A percentile compares a stretch with the other conserved stretches of the same genome.
phyloP scores from a whole-genome alignment of 129 eudicot genomes.

The Smallanthus sonchifolius region DNA sequence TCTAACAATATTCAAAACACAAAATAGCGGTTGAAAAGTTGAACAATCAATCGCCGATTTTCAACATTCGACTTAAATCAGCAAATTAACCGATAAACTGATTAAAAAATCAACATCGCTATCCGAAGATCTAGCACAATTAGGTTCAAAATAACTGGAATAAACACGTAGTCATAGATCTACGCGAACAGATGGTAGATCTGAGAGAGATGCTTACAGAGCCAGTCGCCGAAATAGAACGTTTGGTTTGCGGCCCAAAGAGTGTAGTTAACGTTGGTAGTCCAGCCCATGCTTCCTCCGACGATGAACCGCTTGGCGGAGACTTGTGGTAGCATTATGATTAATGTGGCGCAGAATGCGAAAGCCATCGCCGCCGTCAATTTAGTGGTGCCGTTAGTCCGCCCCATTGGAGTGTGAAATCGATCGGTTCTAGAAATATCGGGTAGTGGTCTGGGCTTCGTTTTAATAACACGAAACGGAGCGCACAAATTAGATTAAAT shows the following conservation, averaged over 20 bases:
- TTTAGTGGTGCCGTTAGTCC: slow-evolving; percentile 26
- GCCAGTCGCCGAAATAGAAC: slow-evolving; percentile 78
- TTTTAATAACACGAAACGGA: slow-evolving; percentile 23
- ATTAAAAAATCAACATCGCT: neutral
- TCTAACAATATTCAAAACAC: neutral
- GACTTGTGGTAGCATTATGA: slow-evolving; percentile 55
- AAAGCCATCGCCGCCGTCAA: slow-evolving; percentile 30
- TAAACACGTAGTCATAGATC: neutral
- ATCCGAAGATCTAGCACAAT: slow-evolving; percentile 10
- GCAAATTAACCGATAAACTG: neutral
- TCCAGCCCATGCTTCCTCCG: slow-evolving; percentile 65
- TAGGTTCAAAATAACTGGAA: slow-evolving; percentile 11
- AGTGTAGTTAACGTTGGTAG: slow-evolving; percentile 56
- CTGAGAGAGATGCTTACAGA: slow-evolving; percentile 44
- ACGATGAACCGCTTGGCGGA: slow-evolving; percentile 49
- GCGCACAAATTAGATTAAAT: slow-evolving; percentile 12
- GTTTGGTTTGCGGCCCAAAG: slow-evolving; percentile 65
- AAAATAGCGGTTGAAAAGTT: neutral
- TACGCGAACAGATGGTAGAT: slow-evolving; percentile 9
- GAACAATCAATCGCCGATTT: neutral
- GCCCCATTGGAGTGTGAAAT: slow-evolving; percentile 32
- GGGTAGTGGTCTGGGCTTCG: slow-evolving; percentile 2
- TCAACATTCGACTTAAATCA: neutral
- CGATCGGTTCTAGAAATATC: slow-evolving; percentile 1
- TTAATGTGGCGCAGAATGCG: slow-evolving; percentile 31